Percentiles rank a stretch among this genome's conserved stretches.
These are phyloP conservation scores for Tricholoma saponaceum DNA, from an alignment of 768 basidiomycete species.

Conservation along the genomic window DNA sequence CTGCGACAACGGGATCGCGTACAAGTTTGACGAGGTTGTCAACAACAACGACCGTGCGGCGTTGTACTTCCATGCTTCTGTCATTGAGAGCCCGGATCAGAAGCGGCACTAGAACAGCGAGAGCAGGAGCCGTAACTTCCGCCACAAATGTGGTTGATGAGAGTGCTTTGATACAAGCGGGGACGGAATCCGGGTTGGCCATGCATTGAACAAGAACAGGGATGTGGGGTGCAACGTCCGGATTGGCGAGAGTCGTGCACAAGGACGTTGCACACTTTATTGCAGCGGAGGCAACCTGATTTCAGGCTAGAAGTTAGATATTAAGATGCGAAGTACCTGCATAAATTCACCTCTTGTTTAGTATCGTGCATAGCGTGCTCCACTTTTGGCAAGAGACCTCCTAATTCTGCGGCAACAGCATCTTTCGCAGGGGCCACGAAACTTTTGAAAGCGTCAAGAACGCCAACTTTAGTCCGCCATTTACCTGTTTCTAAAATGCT, in stretches of 20 bases:
- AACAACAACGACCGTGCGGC: slow-evolving; percentile 89
- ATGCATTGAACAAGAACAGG: slow-evolving; percentile 90
- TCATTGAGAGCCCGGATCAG: slow-evolving; percentile 90
- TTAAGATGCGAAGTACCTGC: background rate
- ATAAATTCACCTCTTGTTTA: slow-evolving; percentile 73
- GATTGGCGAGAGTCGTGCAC: slow-evolving; percentile 88
- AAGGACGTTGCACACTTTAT: slow-evolving; percentile 86
- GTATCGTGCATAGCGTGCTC: slow-evolving; percentile 96
- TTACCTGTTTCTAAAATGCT: slow-evolving; percentile 79
- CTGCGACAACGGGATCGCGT: slow-evolving; percentile 85
- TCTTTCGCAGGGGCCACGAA: slow-evolving; percentile 69
- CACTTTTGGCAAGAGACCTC: slow-evolving; percentile 76
- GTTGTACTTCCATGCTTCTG: slow-evolving; percentile 93
- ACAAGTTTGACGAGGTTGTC: slow-evolving; percentile 98
- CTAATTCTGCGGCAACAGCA: slow-evolving; percentile 80
- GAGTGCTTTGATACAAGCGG: slow-evolving; percentile 91
- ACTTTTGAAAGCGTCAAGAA: slow-evolving; percentile 77
- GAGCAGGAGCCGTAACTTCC: slow-evolving; percentile 93
- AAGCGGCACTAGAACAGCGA: slow-evolving; percentile 93
- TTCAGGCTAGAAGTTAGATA: slow-evolving; percentile 4
- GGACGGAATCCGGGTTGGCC: slow-evolving; percentile 83
- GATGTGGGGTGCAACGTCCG: slow-evolving; percentile 88
- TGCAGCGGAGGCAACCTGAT: slow-evolving; percentile 82
- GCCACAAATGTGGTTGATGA: slow-evolving; percentile 96
- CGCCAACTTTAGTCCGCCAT: slow-evolving; percentile 95